phyloP scores from a whole-genome alignment of 768 basidiomycete species.

The Chiua virens region DNA sequence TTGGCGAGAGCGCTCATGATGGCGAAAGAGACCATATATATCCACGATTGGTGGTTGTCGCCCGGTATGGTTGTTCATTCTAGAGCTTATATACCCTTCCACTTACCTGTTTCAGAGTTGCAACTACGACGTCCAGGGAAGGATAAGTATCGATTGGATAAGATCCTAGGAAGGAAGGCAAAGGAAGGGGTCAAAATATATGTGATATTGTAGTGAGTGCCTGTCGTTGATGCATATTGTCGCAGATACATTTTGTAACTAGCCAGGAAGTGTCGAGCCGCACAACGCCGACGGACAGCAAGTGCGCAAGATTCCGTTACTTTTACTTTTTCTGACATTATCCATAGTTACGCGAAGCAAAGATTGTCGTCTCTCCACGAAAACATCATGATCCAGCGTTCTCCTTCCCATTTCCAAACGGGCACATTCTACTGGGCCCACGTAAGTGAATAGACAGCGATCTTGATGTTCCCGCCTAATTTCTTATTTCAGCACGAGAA shows the following conservation, averaged over 20 bases:
- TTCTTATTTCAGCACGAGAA: constrained; percentile 79
- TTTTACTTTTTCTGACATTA: constrained; percentile 6
- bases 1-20: constrained; percentile 86
- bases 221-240: neutral
- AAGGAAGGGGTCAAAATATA: constrained; percentile 95
- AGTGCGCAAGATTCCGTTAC: constrained; percentile 44
- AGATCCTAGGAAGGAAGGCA: constrained; percentile 84
- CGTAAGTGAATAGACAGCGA: constrained; percentile 44
- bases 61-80: constrained; percentile 53
- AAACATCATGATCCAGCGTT: constrained; percentile 95
- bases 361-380: constrained; percentile 75
- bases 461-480: neutral
- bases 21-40: constrained; percentile 86
- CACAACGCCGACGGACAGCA: constrained; percentile 93
- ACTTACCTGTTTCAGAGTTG: constrained; percentile 51
- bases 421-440: constrained; percentile 99
- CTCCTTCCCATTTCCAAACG: constrained; percentile 95
- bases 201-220: constrained; percentile 85
- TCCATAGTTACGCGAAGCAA: constrained; percentile 79
- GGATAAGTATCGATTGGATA: constrained; percentile 84
- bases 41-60: constrained; percentile 98
- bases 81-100: neutral
- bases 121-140: constrained; percentile 83
- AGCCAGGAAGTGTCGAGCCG: constrained; percentile 95
- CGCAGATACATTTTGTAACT: constrained; percentile 8